Evolutionary conservation across 2,329 filamentous ascomycete species (phyloP), one percentile per base, ranked within the genome.

Genomic region (Trichophaea hybrida): DNA sequence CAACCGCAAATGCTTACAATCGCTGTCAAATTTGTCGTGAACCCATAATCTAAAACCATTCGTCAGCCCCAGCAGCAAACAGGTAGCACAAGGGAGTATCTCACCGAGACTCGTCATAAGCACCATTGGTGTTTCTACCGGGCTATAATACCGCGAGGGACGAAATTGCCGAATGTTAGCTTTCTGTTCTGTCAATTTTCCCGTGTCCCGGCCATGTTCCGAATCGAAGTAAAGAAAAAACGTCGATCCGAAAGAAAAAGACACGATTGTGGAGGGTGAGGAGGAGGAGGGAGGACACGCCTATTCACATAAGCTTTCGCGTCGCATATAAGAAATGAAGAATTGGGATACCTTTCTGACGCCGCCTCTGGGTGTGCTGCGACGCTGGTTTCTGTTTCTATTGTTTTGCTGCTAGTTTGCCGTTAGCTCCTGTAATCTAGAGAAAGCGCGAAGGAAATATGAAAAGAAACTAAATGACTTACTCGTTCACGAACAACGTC

Each of bases 1-100:
- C 56, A 55, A 38, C 24, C 49, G 56, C 51, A 54, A 64, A 55
- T 57, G 40, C 34, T 59, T 74, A 74, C 83, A 78, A 71, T 84
- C 80, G 69, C 88, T 86, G 72, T 93, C 86, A 71, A 82, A 94
- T 71, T 83, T 86, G 75, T 94, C 88, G 72, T 96, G 90, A 68
- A 95, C 88, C 90, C 90, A 96, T 77, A 55, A 32, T 49, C 55
- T 57, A 24, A 8, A 51, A 8, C 8, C 24, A 24, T 8, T 4
- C 34, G n/a, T 56, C 38, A 56, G 53, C 38, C 17, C 5, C 35
- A 24, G 38, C 33, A 2, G 24, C 13, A n/a, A 13, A 24, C 35
- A 31, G 24, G 12, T 10, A 17, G 38, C n/a, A 15, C 10, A 50
- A 17, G 7, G 10, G 46, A 31, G 48, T 6, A 54, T 15, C 53